Conservation (phyloP, 83 land plant species). For the Larix sibirica region DNA sequence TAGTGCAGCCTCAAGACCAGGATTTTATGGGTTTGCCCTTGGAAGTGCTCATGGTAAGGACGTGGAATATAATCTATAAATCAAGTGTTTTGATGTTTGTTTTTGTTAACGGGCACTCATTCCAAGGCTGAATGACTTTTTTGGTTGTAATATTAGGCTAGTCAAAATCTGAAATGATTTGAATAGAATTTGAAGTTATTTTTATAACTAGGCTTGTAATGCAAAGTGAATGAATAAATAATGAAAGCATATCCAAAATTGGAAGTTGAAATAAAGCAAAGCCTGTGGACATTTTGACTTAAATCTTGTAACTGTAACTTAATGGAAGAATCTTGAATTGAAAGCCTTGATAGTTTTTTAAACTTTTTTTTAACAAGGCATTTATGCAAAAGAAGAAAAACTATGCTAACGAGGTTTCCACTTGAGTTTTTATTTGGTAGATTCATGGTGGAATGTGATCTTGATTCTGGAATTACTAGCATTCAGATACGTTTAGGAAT, state of each 20-base stretch:
- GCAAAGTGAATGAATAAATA: too few species aligned
- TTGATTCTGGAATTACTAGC: neutral
- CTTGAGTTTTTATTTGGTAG: too few species aligned
- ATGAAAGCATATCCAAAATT: too few species aligned
- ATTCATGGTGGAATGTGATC: too few species aligned
- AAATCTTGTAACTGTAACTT: too few species aligned
- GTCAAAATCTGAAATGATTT: neutral
- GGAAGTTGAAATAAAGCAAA: too few species aligned
- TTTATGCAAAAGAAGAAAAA: neutral
- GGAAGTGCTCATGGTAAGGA: constrained; percentile 8
- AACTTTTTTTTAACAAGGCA: neutral
- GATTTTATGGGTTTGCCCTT: neutral
- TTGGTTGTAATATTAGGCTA: neutral
- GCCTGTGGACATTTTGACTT: too few species aligned
- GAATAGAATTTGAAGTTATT: neutral
- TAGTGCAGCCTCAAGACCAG: neutral
- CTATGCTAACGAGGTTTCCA: neutral
- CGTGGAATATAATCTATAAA: neutral
- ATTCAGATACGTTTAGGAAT: neutral
- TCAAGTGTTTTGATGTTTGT: neutral
- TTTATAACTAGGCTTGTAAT: neutral
- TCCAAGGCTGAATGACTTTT: neutral
- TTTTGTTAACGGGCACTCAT: neutral
- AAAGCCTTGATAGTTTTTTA: too few species aligned
- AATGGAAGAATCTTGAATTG: too few species aligned